Evolutionary conservation across 208 protist species (phyloP).

Genomic region (Strigomonas oncopelti): DNA sequence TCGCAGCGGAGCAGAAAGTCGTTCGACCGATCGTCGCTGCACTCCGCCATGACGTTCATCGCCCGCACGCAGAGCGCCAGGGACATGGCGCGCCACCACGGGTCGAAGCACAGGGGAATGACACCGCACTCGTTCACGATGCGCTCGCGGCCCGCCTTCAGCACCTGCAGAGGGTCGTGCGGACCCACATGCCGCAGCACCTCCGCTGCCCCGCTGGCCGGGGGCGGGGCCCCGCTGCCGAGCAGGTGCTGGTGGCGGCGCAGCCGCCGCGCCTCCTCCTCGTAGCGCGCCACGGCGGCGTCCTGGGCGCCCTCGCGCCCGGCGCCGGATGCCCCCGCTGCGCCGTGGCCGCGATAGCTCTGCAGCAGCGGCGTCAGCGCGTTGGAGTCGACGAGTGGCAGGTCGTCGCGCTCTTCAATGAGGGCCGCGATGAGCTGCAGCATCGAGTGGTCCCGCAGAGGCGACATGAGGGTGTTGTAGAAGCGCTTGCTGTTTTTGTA

Average conservation of each 20-base stretch:
- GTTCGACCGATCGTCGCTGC: conserved; percentile 32
- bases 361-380: conserved; percentile 61
- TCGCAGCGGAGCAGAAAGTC: conserved; percentile 45
- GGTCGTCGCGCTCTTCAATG: conserved; percentile 27
- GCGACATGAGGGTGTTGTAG: conserved; percentile 63
- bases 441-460: conserved; percentile 55
- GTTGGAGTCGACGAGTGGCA: conserved; percentile 77
- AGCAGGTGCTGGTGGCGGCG: conserved; percentile 49
- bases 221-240: conserved; percentile 35
- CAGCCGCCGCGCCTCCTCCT: conserved; percentile 42
- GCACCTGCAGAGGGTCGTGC: conserved; percentile 35
- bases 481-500: conserved; percentile 67
- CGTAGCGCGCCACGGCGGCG: conserved; percentile 18
- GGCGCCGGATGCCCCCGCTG: background rate
- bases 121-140: conserved; percentile 39
- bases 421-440: conserved; percentile 52
- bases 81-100: conserved; percentile 84
- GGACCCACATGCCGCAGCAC: conserved; percentile 22
- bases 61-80: conserved; percentile 77
- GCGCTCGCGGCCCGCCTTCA: conserved; percentile 32
- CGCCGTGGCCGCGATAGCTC: background rate
- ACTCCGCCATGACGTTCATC: conserved; percentile 74
- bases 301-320: conserved; percentile 7
- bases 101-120: conserved; percentile 75
- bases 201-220: conserved; percentile 26